Evolutionary conservation across 1,284 basidiomycete species (phyloP).

Genomic region (Irpex rosettiformis): DNA sequence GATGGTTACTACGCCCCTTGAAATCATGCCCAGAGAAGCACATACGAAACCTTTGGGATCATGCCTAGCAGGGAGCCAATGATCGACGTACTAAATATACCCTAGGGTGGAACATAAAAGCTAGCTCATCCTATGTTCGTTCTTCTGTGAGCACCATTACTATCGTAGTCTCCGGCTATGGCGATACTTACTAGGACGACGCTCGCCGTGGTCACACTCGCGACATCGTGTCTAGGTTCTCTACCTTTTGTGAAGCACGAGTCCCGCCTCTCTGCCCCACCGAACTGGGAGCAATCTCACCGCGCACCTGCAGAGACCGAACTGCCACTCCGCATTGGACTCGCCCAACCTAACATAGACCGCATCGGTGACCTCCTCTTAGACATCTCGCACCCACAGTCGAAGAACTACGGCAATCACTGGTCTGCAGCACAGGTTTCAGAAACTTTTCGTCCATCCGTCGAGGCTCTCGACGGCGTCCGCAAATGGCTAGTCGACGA

Average conservation of each 20-base stretch:
- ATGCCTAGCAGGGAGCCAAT: too few relatives aligned
- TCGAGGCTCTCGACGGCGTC: constrained; percentile 40
- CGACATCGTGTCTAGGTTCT: constrained; percentile 35
- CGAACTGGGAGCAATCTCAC: constrained; percentile 9
- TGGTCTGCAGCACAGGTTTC: constrained; percentile 37
- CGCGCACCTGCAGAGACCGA: constrained; percentile 26
- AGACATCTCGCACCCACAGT: constrained; percentile 44
- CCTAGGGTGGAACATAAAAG: too few relatives aligned
- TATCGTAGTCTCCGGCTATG: too few relatives aligned
- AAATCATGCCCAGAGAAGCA: too few relatives aligned
- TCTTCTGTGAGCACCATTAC: too few relatives aligned
- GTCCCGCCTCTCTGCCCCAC: not conserved
- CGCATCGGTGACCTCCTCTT: constrained; percentile 39
- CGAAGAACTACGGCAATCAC: constrained; percentile 39
- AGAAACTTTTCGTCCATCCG: constrained; percentile 39
- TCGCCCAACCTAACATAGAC: constrained; percentile 41
- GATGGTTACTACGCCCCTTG: too few relatives aligned
- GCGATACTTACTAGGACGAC: too few relatives aligned
- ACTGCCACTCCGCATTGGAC: constrained; percentile 43
- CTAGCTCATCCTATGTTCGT: too few relatives aligned
- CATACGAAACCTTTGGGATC: too few relatives aligned
- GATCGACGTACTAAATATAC: too few relatives aligned
- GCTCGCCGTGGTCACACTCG: not conserved
- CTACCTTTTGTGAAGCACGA: constrained; percentile 1
- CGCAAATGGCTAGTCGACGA: constrained; percentile 15